These are phyloP conservation scores for Avicennia marina DNA, from an alignment of 257 asterid species.

Conservation along the genomic window DNA sequence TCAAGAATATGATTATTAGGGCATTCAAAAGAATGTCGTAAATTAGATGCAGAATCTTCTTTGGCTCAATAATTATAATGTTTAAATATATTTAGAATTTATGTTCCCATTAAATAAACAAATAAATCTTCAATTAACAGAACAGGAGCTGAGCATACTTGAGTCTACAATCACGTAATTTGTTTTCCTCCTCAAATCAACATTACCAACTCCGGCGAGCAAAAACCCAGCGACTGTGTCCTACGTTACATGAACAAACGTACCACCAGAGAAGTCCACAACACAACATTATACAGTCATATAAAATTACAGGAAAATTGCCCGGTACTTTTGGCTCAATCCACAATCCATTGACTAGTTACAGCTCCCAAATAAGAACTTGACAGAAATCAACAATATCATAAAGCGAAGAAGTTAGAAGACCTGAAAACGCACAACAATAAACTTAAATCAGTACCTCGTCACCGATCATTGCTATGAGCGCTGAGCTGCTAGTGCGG, in stretches of 20 bases:
- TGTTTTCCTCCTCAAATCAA: slow-evolving; percentile 89
- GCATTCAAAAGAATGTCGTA: too few species aligned
- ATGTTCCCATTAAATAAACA: too few species aligned
- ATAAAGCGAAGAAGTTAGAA: neutral
- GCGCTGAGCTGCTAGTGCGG: slow-evolving; percentile 77
- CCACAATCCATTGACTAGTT: neutral
- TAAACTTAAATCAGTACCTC: slow-evolving; percentile 46
- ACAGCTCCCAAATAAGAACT: neutral
- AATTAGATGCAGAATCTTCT: too few species aligned
- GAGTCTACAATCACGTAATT: slow-evolving; percentile 92
- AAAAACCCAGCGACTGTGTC: slow-evolving; percentile 89
- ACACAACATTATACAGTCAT: neutral
- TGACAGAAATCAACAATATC: neutral
- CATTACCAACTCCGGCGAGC: slow-evolving; percentile 98
- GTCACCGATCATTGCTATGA: slow-evolving; percentile 92
- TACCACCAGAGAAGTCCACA: slow-evolving; percentile 14
- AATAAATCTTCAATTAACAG: too few species aligned
- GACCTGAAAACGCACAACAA: neutral
- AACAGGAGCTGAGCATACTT: slow-evolving; percentile 42
- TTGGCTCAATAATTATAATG: too few species aligned
- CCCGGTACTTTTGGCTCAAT: neutral
- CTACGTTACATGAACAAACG: slow-evolving; percentile 39
- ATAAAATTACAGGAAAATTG: neutral
- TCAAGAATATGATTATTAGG: too few species aligned
- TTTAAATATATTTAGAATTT: too few species aligned